Evolutionary conservation across 805 yeast genomes (phyloP).

Genomic region (Priceomyces fermenticarens): DNA sequence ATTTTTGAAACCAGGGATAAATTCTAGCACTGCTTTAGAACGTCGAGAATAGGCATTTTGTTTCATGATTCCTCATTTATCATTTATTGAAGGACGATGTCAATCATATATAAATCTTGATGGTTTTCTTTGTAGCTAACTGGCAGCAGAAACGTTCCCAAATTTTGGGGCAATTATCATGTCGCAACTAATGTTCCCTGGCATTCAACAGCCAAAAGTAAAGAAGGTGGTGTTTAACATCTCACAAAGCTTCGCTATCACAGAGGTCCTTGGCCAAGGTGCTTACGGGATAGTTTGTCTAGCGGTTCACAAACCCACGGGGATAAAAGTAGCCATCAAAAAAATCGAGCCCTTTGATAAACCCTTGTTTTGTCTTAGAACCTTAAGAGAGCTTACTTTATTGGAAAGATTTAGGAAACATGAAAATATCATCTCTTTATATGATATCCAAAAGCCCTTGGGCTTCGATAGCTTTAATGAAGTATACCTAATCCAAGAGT

Average conservation of each 20-base stretch:
- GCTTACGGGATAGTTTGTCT: constrained; percentile 79
- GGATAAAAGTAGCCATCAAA: constrained; percentile 70
- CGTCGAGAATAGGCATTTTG: too few relatives aligned
- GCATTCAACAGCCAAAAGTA: constrained; percentile 1
- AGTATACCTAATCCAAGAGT: constrained; percentile 72
- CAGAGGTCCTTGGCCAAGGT: constrained; percentile 70
- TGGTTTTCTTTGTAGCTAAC: too few relatives aligned
- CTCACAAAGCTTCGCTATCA: constrained; percentile 57
- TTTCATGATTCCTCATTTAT: too few relatives aligned
- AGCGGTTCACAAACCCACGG: constrained; percentile 61
- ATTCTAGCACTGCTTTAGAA: too few relatives aligned
- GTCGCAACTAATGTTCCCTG: too few relatives aligned
- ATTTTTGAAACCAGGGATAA: too few relatives aligned
- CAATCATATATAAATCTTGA: too few relatives aligned
- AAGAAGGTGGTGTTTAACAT: constrained; percentile 51
- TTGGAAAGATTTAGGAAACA: constrained; percentile 60
- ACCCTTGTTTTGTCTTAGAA: constrained; percentile 63
- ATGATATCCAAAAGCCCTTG: constrained; percentile 64
- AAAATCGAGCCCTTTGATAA: constrained; percentile 70
- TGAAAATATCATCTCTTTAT: constrained; percentile 66
- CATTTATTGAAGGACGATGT: too few relatives aligned
- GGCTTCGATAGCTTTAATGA: constrained; percentile 61
- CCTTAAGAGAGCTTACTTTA: constrained; percentile 67
- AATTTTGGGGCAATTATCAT: too few relatives aligned
- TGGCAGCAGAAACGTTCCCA: too few relatives aligned